Conservation (phyloP, 345 rosid species). For the Gossypium stocksii region DNA sequence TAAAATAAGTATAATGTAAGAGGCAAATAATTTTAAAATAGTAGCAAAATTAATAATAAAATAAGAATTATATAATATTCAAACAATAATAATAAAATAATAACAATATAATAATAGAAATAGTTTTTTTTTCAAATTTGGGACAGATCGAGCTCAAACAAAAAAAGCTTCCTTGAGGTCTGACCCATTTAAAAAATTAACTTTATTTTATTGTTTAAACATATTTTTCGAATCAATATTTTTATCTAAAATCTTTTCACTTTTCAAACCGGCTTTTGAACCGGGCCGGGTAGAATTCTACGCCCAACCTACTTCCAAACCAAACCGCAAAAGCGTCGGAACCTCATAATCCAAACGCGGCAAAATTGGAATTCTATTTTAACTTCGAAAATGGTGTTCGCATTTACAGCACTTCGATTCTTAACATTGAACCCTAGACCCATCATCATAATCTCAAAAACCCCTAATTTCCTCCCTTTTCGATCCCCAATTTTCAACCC, state of each 20-base stretch:
- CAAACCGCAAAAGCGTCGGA: not conserved
- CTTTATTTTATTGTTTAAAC: fast-evolving
- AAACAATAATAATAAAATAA: no score
- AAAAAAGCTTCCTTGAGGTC: fast-evolving
- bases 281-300: fast-evolving
- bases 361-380: not conserved
- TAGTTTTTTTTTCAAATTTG: no score
- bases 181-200: fast-evolving
- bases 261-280: fast-evolving
- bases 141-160: fast-evolving
- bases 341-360: not conserved
- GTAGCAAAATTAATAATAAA: no score
- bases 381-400: slow-evolving; percentile 18
- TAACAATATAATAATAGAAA: fast-evolving
- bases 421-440: slow-evolving; percentile 22
- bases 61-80: fast-evolving
- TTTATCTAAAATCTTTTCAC: fast-evolving
- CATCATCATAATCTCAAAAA: not conserved
- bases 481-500: not conserved
- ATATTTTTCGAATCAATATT: fast-evolving
- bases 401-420: not conserved
- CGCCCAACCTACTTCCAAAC: no score
- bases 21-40: no score
- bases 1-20: no score
- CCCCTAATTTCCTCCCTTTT: not conserved